Percentiles rank a stretch among this genome's conserved stretches.
These are phyloP conservation scores for Phytopythium boreale DNA, from an alignment of 352 stramenopile genomes.

Conservation along the genomic window DNA sequence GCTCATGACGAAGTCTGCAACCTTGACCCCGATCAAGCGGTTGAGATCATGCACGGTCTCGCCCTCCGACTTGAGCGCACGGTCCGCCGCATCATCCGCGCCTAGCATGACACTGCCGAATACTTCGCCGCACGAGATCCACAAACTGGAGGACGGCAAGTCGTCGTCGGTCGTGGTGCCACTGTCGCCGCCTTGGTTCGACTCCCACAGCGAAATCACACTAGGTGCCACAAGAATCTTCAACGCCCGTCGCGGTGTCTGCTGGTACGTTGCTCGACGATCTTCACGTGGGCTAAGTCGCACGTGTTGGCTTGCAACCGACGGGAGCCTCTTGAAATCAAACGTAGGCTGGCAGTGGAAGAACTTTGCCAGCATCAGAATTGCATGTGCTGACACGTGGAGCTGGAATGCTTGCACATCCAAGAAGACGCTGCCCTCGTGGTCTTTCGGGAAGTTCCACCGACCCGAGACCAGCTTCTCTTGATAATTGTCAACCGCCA, in stretches of 20 bases:
- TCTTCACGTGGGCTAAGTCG: not conserved
- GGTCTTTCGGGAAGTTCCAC: slow-evolving; percentile 38
- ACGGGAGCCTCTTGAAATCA: slow-evolving; percentile 4
- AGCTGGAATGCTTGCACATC: slow-evolving; percentile 71
- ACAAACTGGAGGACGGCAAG: slow-evolving; percentile 28
- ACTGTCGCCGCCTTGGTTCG: slow-evolving; percentile 7
- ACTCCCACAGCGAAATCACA: slow-evolving; percentile 57
- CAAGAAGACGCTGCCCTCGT: slow-evolving; percentile 50
- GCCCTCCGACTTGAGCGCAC: slow-evolving; percentile 13
- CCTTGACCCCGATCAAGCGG: slow-evolving; percentile 32
- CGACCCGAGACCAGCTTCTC: slow-evolving; percentile 61
- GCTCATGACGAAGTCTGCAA: slow-evolving; percentile 54
- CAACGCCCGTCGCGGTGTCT: slow-evolving; percentile 24
- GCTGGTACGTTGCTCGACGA: slow-evolving; percentile 9
- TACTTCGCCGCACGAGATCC: slow-evolving; percentile 53
- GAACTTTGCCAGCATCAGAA: slow-evolving; percentile 32
- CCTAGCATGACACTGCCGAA: slow-evolving; percentile 55
- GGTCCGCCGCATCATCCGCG: slow-evolving; percentile 18
- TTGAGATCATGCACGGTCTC: slow-evolving; percentile 39
- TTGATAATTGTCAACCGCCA: slow-evolving; percentile 65
- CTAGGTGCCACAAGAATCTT: slow-evolving; percentile 73
- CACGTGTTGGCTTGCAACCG: not conserved
- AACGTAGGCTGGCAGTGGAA: slow-evolving; percentile 10
- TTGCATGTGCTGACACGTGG: slow-evolving; percentile 57
- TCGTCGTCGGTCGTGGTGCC: not conserved